Conservation (phyloP, 164 flowering plant genomes). For the Liriodendron chinense region DNA sequence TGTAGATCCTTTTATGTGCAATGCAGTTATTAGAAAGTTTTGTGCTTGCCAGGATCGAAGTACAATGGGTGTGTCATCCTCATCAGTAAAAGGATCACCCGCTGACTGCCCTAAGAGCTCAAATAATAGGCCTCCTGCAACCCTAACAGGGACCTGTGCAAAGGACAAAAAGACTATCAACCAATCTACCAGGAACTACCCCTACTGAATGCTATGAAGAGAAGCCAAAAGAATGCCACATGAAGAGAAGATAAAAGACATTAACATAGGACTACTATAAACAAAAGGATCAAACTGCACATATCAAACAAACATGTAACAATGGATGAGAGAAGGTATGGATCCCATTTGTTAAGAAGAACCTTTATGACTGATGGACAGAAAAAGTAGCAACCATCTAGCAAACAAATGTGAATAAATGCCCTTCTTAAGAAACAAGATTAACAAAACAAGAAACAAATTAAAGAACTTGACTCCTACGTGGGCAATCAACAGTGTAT, state of each 20-base stretch:
- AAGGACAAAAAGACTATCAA: background rate
- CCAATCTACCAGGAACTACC: background rate
- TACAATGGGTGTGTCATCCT: slow-evolving; percentile 85
- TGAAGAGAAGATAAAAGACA: background rate
- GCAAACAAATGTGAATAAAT: background rate
- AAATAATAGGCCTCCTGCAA: slow-evolving; percentile 84
- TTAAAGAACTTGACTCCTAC: background rate
- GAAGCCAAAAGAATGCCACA: background rate
- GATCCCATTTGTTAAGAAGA: background rate
- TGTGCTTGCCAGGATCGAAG: slow-evolving; percentile 94
- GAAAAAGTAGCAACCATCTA: background rate
- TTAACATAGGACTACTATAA: background rate
- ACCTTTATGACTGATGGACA: background rate
- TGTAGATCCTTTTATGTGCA: slow-evolving; percentile 75
- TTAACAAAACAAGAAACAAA: background rate
- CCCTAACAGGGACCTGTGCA: slow-evolving; percentile 88
- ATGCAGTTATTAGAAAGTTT: slow-evolving; percentile 70
- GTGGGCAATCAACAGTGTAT: background rate
- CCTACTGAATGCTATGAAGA: background rate
- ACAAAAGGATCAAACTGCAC: background rate
- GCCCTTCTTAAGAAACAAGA: background rate
- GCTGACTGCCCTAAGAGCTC: slow-evolving; percentile 93
- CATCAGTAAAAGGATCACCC: slow-evolving; percentile 78
- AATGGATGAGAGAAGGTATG: background rate
- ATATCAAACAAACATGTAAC: background rate